Evolutionary conservation across 2,329 filamentous ascomycete species (phyloP), one percentile per base, ranked within the genome.

Genomic region (Setomelanomma holmii): DNA sequence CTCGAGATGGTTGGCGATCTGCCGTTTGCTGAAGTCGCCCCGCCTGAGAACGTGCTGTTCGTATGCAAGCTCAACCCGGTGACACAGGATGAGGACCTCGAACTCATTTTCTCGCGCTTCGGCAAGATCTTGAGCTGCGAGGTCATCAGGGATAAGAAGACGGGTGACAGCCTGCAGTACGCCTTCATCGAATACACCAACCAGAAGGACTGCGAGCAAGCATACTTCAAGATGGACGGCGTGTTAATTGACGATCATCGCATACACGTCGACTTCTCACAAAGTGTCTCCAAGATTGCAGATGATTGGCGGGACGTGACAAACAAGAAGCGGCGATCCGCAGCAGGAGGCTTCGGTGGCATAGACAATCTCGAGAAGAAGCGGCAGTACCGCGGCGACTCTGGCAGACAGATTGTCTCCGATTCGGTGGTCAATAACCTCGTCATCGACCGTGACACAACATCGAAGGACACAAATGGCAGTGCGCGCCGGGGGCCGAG

Each of bases 51-150:
- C 74, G 88, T 99, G 12, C 82, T 99, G 1, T 99, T 99, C 71
- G 93, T 99, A 38, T 99, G 95, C 87, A 99, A 99, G 74, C 82
- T 99, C 38, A 99, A 99, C 66, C 95, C 95, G 0, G 92, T 99
- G 40, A 99, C 95, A 8, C 89, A 91, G 69, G 93, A 97, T 68
- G 89, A 96, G 68, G 95, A 99, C 71, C 81, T 99, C 40, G 89
- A 97, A 72, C 84, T 98, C 60, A 98, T 99, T 58, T 99, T 99
- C 76, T 93, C 91, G 50, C 93, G 95, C 0, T 99, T 99, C 66
- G 95, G 95, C 63, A 93, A 89, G 69, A 96, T 99, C 36, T 75
- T 98, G 20, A 96, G 91, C 40, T 99, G 95, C 71, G 95, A 99
- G 76, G 90, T 99, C 27, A 97, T 99, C 57, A 84, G 93, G 42